Evolutionary conservation across 139 green algal species (phyloP).

Genomic region (Chlamydomonas sp.): DNA sequence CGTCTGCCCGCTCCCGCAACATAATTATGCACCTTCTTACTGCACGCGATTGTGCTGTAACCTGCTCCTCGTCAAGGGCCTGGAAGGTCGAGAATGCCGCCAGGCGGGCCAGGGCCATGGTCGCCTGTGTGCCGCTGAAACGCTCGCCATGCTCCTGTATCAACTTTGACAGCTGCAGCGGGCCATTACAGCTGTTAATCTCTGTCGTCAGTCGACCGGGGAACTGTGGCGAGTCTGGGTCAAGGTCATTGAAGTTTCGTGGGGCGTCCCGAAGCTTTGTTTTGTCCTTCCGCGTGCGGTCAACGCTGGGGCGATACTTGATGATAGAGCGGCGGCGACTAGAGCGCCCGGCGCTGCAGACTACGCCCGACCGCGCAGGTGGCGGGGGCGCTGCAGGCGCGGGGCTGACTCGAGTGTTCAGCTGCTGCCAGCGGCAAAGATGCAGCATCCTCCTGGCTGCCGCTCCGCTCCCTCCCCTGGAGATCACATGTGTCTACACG

Average conservation of each 20-base stretch:
- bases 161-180: constrained; percentile 20
- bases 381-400: too few species aligned
- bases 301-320: not conserved
- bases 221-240: not conserved
- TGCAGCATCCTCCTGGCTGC: not conserved
- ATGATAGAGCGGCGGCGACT: too few species aligned
- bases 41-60: not conserved
- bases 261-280: too few species aligned
- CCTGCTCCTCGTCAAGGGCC: not conserved
- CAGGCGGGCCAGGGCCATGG: constrained; percentile 1
- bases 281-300: not conserved
- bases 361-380: too few species aligned
- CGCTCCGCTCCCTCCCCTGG: not conserved
- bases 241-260: not conserved
- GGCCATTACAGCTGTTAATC: constrained; percentile 11
- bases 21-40: constrained; percentile 11
- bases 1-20: not conserved
- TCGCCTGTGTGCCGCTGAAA: constrained; percentile 8
- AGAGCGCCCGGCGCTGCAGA: too few species aligned
- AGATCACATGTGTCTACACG: too few species aligned
- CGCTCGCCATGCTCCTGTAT: not conserved
- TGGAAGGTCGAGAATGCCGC: constrained; percentile 7
- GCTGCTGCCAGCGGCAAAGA: not conserved
- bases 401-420: not conserved
- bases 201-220: constrained; percentile 3